Evolutionary conservation across 1,284 basidiomycete species (phyloP), one percentile per base, ranked within the genome.

Genomic region (Mycosarcoma maydis): DNA sequence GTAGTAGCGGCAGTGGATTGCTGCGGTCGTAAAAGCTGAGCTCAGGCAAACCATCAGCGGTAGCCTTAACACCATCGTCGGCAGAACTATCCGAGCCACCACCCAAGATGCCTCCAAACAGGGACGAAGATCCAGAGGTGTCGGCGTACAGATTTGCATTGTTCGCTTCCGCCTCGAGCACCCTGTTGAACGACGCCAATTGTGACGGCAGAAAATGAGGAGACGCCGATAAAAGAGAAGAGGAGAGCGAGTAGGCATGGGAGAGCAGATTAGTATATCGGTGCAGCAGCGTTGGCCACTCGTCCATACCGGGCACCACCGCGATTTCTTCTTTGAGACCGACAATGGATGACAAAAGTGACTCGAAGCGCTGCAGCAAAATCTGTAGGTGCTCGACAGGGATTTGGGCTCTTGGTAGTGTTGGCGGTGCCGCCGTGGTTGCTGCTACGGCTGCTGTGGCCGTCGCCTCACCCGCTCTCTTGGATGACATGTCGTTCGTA

Each of bases 161-260:
- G 22, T 57, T 54, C 3, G 75, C 69, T 46, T 76, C 75, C 0
- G 62, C 59, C 43, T 75, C 70, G 6, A 76, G 60, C 11, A 75
- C 64, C 36, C 70, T 72, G 56, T 72, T 65, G 52, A 76, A 70
- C 1, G 72, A 67, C 3, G 72, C 64, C 0, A 76, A 43, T 42
- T 76, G 75, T 29, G 75, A 65, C 13, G 75, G 55, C 13, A 76
- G 37, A 17, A 72, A 76, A 32, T 73, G 72, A n/a, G 75, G 72
- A 13, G 66, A 58, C 2, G 72, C 56, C 24, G 75, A 76, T 7
- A 71, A 33, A 9, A 76, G 59, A 2, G 75, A 72, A 1, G 70
- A 57, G 1, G 70, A 60, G 32, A 76, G 69, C 20, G 75, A 76
- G 30, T 72, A 76, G 37, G 59, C 67, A 33, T 76, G 75, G 6